These are phyloP conservation scores for Astragalus glycyphyllos DNA, from an alignment of 306 rosid genomes.

Conservation along the genomic window DNA sequence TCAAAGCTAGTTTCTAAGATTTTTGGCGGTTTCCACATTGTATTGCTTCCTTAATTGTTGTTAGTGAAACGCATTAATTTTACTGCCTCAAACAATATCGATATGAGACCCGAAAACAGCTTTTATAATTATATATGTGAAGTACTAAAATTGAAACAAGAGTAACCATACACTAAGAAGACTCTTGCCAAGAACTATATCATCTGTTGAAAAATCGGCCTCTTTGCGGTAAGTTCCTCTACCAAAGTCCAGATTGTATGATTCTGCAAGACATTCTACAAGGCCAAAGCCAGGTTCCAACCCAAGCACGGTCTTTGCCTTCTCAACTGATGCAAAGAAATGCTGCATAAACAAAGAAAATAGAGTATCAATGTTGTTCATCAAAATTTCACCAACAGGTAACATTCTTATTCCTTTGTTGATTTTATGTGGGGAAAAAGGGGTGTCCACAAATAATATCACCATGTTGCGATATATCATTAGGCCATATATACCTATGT, in stretches of 20 bases:
- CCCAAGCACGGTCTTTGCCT: slow-evolving; percentile 86
- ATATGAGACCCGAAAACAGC: slow-evolving; percentile 3
- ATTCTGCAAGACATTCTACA: slow-evolving; percentile 90
- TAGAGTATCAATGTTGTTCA: background rate
- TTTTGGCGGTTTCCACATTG: too few species aligned
- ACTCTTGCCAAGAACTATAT: slow-evolving; percentile 86
- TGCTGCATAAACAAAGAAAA: slow-evolving; percentile 59
- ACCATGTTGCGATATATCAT: slow-evolving; percentile 7
- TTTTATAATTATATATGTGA: background rate
- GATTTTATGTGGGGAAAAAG: too few species aligned
- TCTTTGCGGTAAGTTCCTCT: slow-evolving; percentile 90
- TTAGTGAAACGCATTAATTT: too few species aligned
- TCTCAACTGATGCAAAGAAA: slow-evolving; percentile 91
- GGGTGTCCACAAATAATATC: too few species aligned
- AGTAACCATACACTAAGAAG: slow-evolving; percentile 55
- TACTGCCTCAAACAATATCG: background rate
- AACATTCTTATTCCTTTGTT: too few species aligned
- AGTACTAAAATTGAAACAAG: slow-evolving; percentile 9
- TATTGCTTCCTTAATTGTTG: too few species aligned
- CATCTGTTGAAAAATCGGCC: slow-evolving; percentile 93
- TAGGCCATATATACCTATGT: background rate
- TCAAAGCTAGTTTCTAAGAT: too few species aligned
- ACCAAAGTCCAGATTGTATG: slow-evolving; percentile 88
- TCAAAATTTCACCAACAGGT: background rate
- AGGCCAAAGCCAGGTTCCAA: slow-evolving; percentile 70